phyloP scores from a whole-genome alignment of 176 grass and related monocot genomes.

The Bolboschoenus planiculmis region DNA sequence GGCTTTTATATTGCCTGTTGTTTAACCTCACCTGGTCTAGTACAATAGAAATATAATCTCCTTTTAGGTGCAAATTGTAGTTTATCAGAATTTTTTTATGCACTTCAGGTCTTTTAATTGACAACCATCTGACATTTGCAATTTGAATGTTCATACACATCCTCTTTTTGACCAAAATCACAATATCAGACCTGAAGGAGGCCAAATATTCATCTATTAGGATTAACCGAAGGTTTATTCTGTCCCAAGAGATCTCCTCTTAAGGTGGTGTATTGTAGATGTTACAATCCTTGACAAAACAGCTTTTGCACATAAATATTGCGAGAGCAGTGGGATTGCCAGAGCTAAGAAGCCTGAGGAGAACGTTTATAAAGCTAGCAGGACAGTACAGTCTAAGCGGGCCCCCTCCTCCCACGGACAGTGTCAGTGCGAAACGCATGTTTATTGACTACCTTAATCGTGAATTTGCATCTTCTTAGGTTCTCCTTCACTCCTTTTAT shows the following conservation, averaged over 20 bases:
- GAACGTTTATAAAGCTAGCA: constrained; percentile 81
- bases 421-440: constrained; percentile 76
- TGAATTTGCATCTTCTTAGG: constrained; percentile 48
- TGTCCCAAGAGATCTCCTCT: neutral
- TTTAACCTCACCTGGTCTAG: neutral
- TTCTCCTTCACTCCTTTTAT: neutral
- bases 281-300: constrained; percentile 40
- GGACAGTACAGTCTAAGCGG: constrained; percentile 85
- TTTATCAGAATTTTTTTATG: neutral
- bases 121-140: neutral
- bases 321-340: constrained; percentile 65
- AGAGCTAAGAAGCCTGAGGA: constrained; percentile 69
- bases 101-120: neutral
- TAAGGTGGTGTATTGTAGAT: neutral
- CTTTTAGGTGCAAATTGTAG: neutral
- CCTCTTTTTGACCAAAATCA: neutral
- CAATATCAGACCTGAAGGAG: neutral
- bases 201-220: neutral
- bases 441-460: constrained; percentile 90
- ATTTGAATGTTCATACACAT: neutral
- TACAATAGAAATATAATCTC: neutral
- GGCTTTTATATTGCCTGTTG: neutral
- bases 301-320: constrained; percentile 55
- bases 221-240: neutral
- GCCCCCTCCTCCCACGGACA: constrained; percentile 65